Percentiles rank a stretch among this genome's conserved stretches.
Evolutionary conservation across 2,329 filamentous ascomycete species (phyloP).

Genomic region (Botrytis elliptica): DNA sequence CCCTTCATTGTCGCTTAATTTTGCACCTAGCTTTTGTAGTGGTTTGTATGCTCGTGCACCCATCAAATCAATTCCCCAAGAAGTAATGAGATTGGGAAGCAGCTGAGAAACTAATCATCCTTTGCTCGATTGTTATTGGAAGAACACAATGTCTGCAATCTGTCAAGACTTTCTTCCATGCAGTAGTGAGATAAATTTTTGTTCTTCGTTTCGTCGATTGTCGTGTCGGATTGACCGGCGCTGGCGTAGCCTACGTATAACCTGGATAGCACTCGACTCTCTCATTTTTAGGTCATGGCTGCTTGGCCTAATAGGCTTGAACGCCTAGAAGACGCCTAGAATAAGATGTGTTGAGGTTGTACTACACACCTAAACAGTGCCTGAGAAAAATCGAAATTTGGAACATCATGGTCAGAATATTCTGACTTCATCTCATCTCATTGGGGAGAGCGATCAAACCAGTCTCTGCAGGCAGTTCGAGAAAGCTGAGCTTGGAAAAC

Average conservation of each 20-base stretch:
- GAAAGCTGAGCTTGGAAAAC: conserved; percentile 3
- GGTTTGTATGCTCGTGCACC: background rate
- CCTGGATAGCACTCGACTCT: background rate
- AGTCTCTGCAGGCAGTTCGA: background rate
- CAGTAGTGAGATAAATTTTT: background rate
- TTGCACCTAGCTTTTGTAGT: background rate
- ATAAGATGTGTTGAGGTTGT: background rate
- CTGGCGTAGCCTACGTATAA: background rate
- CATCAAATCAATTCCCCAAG: conserved; percentile 7
- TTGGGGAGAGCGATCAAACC: background rate
- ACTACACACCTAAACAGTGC: background rate
- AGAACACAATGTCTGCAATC: background rate
- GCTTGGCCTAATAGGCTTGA: background rate
- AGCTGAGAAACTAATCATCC: background rate
- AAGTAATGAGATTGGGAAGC: background rate
- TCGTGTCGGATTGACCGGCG: background rate
- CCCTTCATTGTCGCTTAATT: conserved; percentile 16
- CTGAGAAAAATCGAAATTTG: background rate
- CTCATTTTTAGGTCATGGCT: background rate
- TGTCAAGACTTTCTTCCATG: conserved; percentile 10
- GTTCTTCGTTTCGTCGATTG: conserved; percentile 8
- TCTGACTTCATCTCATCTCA: background rate
- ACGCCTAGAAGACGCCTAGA: conserved; percentile 8
- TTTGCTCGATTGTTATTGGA: background rate
- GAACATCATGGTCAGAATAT: background rate